Evolutionary conservation across 768 basidiomycete species (phyloP).

Genomic region (Cyclocybe cylindracea): DNA sequence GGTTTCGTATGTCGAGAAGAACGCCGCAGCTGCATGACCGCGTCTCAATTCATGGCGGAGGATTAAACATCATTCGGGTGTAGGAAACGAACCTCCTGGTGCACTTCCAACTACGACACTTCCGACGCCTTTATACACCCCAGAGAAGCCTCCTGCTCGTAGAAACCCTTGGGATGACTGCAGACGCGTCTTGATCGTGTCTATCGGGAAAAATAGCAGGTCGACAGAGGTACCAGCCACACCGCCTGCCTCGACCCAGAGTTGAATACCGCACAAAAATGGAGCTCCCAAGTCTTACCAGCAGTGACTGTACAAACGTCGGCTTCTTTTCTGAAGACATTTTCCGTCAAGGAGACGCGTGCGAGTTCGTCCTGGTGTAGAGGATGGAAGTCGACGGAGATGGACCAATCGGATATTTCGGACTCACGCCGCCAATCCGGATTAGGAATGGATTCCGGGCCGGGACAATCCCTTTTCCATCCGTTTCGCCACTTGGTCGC

Average conservation of each 20-base stretch:
- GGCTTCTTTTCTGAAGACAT: conserved; percentile 24
- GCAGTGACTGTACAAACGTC: conserved; percentile 29
- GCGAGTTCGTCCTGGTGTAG: too few relatives aligned
- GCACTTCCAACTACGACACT: conserved; percentile 95
- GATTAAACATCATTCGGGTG: background rate
- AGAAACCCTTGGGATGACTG: conserved; percentile 88
- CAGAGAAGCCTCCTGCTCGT: conserved; percentile 82
- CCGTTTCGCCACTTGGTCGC: too few relatives aligned
- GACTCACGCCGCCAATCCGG: too few relatives aligned
- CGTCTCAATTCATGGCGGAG: background rate
- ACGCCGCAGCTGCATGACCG: conserved; percentile 74
- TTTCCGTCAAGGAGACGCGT: background rate
- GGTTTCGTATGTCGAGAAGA: conserved; percentile 93
- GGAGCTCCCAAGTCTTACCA: conserved; percentile 18
- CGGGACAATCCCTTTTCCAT: too few relatives aligned
- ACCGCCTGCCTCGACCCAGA: conserved; percentile 53
- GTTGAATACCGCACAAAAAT: background rate
- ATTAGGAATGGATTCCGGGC: too few relatives aligned
- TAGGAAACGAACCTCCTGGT: conserved; percentile 71
- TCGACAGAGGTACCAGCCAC: conserved; percentile 93
- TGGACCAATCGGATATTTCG: too few relatives aligned
- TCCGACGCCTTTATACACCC: conserved; percentile 91
- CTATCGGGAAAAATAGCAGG: conserved; percentile 94
- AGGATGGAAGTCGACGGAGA: too few relatives aligned
- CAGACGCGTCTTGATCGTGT: conserved; percentile 94